phyloP scores from a whole-genome alignment of 371 early-diverging fungal species.

The Zopfochytrium polystomum region DNA sequence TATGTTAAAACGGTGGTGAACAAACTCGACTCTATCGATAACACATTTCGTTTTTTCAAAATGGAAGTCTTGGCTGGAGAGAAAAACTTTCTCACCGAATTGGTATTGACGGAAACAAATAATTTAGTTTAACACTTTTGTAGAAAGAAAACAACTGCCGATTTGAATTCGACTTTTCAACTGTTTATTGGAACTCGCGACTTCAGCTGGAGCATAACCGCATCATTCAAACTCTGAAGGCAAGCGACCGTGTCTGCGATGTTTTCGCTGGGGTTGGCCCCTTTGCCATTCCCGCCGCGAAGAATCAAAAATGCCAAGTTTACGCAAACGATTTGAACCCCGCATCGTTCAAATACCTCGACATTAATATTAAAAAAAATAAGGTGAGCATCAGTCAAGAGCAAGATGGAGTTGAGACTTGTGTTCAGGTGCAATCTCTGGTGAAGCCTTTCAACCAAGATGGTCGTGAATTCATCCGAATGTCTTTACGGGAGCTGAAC shows the following conservation, averaged over 20 bases:
- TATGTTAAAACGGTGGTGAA: conserved; percentile 90
- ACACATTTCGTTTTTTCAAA: conserved; percentile 90
- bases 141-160: conserved; percentile 88
- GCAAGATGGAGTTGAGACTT: background rate
- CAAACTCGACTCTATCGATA: conserved; percentile 91
- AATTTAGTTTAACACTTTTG: conserved; percentile 1
- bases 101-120: conserved; percentile 54
- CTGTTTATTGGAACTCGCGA: conserved; percentile 99
- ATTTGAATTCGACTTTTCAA: conserved; percentile 93
- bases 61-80: conserved; percentile 96
- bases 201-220: conserved; percentile 94
- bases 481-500: conserved; percentile 54
- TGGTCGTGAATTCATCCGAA: conserved; percentile 83
- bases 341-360: conserved; percentile 73
- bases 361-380: conserved; percentile 77
- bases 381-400: conserved; percentile 53
- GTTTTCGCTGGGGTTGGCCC: conserved; percentile 99
- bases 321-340: conserved; percentile 99
- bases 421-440: conserved; percentile 45
- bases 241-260: conserved; percentile 78
- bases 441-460: conserved; percentile 84
- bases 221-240: conserved; percentile 69
- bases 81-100: conserved; percentile 77
- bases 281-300: conserved; percentile 95
- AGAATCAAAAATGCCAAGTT: conserved; percentile 71